phyloP scores from a whole-genome alignment of 805 yeast genomes.

The Clavispora fructus region DNA sequence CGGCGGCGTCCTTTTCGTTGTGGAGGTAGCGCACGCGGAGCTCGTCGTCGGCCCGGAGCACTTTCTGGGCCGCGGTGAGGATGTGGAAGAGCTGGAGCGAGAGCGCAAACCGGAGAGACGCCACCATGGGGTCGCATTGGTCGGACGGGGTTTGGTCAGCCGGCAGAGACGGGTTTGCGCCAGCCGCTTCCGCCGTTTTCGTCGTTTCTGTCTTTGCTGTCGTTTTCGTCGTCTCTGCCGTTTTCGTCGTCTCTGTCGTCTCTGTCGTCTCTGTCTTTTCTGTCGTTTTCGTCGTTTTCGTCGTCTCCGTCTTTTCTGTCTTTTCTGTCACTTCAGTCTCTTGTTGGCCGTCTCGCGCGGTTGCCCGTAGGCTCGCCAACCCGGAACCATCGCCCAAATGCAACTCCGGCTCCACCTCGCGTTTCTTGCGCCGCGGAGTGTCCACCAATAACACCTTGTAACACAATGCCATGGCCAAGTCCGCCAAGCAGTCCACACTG shows the following conservation, averaged over 20 bases:
- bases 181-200: too few species aligned
- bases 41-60: slow-evolving; percentile 42
- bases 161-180: too few species aligned
- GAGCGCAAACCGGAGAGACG: slow-evolving; percentile 29
- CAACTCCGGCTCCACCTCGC: not conserved
- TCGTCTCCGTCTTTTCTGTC: too few species aligned
- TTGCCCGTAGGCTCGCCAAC: not conserved
- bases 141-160: too few species aligned
- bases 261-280: too few species aligned
- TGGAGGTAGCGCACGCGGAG: slow-evolving; percentile 33
- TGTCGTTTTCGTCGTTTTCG: not conserved
- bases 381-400: not conserved
- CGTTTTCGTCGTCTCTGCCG: too few species aligned
- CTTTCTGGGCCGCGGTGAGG: slow-evolving; percentile 28
- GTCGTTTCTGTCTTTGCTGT: too few species aligned
- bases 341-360: too few species aligned
- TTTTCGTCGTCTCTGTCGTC: too few species aligned
- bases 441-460: slow-evolving; percentile 17
- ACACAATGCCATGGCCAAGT: slow-evolving; percentile 41
- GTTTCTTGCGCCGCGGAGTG: slow-evolving; percentile 1
- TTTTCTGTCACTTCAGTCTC: too few species aligned
- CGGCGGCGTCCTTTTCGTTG: slow-evolving; percentile 31
- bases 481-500: slow-evolving; percentile 53
- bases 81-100: slow-evolving; percentile 33
- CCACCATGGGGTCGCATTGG: slow-evolving; percentile 14